Percentiles rank a stretch among this genome's conserved stretches.
These are phyloP conservation scores for Pyrus communis DNA, from an alignment of 306 rosid genomes.

Conservation along the genomic window DNA sequence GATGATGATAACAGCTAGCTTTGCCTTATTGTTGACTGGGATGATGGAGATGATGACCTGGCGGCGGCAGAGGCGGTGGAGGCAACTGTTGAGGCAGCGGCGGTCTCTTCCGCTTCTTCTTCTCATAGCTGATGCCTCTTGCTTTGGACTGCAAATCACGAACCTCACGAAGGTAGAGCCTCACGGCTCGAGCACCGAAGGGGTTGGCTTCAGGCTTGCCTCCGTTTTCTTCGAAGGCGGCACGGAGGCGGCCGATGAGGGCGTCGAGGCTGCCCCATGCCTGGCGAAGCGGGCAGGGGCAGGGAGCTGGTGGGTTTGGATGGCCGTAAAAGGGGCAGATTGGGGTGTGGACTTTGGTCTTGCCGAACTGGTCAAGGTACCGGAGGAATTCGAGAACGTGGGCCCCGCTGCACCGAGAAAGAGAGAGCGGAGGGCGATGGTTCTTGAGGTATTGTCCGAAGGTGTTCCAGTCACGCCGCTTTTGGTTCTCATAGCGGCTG, in stretches of 20 bases:
- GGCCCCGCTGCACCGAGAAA: slow-evolving; percentile 93
- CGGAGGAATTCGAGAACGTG: slow-evolving; percentile 95
- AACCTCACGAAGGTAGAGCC: slow-evolving; percentile 95
- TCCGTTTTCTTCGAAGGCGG: slow-evolving; percentile 98
- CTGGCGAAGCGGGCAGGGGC: slow-evolving; percentile 91
- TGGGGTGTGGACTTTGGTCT: slow-evolving; percentile 88
- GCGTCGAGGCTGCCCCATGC: slow-evolving; percentile 99
- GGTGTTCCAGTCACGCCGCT: slow-evolving; percentile 98
- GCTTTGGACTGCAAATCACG: slow-evolving; percentile 97
- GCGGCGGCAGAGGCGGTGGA: slow-evolving; percentile 27
- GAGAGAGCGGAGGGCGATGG: slow-evolving; percentile 92
- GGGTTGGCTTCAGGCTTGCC: slow-evolving; percentile 93
- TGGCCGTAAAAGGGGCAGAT: slow-evolving; percentile 95
- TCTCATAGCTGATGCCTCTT: slow-evolving; percentile 94
- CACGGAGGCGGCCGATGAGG: slow-evolving; percentile 85
- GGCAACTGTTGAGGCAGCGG: slow-evolving; percentile 6
- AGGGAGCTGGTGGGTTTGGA: slow-evolving; percentile 93
- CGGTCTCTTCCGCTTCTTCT: slow-evolving; percentile 91
- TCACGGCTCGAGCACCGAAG: slow-evolving; percentile 87
- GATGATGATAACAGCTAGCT: background rate
- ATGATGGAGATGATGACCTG: slow-evolving; percentile 28
- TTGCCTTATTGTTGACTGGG: background rate
- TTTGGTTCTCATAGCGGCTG: slow-evolving; percentile 95
- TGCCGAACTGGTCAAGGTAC: slow-evolving; percentile 92
- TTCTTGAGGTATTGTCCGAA: slow-evolving; percentile 91